Evolutionary conservation across 495 filamentous ascomycete species (phyloP).

Genomic region (Hyaloscypha hepaticicola): DNA sequence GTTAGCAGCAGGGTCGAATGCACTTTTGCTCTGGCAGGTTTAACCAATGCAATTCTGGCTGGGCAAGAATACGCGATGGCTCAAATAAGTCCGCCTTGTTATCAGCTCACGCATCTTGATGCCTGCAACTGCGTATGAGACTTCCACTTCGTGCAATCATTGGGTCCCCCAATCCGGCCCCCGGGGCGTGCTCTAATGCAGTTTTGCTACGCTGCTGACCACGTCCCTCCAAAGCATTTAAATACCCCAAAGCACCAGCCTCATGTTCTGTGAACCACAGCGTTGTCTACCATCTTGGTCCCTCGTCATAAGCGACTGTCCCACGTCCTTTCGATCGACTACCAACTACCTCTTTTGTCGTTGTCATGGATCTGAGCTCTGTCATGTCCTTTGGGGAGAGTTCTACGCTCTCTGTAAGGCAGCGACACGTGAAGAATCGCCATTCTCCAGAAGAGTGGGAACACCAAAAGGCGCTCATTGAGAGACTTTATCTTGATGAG

Average conservation of each 20-base stretch:
- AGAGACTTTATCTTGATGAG: conserved; percentile 10
- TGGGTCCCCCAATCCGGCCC: not conserved
- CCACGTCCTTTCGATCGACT: conserved; percentile 2
- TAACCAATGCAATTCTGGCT: not conserved
- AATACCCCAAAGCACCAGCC: not conserved
- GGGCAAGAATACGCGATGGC: conserved; percentile 6
- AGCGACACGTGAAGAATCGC: conserved; percentile 1
- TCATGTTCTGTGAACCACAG: not conserved
- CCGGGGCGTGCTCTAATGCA: conserved; percentile 2
- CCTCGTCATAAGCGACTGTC: not conserved
- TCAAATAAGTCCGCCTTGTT: not conserved
- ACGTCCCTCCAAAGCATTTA: conserved; percentile 3
- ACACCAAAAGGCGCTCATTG: not conserved
- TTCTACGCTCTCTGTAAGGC: not conserved
- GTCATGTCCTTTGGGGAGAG: conserved; percentile 1
- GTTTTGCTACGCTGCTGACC: not conserved
- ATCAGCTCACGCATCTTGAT: not conserved
- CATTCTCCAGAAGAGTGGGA: conserved; percentile 8
- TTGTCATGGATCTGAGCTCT: not conserved
- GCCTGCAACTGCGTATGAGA: not conserved
- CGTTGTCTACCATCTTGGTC: not conserved
- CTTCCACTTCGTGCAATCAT: not conserved
- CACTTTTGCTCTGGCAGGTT: conserved; percentile 1
- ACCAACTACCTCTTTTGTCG: not conserved
- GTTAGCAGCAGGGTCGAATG: not conserved